A percentile compares a stretch with the other conserved stretches of the same genome.
Evolutionary conservation across 139 green algal genomes (phyloP).

Genomic region (Chlorella sp.): DNA sequence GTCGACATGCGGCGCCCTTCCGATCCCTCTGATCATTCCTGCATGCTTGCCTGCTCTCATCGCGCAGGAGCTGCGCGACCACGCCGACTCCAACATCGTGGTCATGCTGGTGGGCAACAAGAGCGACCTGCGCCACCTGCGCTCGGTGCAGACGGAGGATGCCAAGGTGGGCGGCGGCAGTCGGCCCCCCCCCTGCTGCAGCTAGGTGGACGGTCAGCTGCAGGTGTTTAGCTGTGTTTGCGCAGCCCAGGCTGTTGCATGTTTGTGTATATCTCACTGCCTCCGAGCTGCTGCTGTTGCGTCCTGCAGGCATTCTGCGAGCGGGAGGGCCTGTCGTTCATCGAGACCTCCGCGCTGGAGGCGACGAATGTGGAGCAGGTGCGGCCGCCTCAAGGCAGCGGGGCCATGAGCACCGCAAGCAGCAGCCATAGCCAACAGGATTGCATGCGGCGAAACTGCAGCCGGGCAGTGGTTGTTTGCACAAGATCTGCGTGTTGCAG

Average conservation of each 20-base stretch:
- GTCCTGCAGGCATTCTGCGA: constrained; percentile 79
- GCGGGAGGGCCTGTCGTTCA: constrained; percentile 95
- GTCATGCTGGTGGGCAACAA: constrained; percentile 99
- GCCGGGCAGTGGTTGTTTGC: no score
- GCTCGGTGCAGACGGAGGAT: constrained; percentile 92
- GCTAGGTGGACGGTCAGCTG: no score
- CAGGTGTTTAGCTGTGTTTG: not conserved
- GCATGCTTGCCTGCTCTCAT: no score
- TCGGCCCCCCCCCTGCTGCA: no score
- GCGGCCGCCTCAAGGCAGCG: constrained; percentile 15
- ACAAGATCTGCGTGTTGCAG: no score
- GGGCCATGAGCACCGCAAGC: not conserved
- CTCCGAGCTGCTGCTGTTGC: not conserved
- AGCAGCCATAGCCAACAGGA: not conserved
- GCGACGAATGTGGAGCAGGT: constrained; percentile 96
- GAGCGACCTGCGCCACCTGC: constrained; percentile 94
- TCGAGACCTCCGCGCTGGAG: constrained; percentile 98
- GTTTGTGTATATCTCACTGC: not conserved
- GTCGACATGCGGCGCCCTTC: not conserved
- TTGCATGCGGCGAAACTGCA: no score
- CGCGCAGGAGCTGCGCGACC: constrained; percentile 93
- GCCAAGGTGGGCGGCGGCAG: constrained; percentile 64
- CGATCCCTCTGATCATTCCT: no score
- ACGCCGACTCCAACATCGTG: constrained; percentile 98
- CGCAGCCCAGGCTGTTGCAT: not conserved